Base-by-base conservation (phyloP, 352 stramenopile genomes). In the Globisporangium paroecandrum region DNA sequence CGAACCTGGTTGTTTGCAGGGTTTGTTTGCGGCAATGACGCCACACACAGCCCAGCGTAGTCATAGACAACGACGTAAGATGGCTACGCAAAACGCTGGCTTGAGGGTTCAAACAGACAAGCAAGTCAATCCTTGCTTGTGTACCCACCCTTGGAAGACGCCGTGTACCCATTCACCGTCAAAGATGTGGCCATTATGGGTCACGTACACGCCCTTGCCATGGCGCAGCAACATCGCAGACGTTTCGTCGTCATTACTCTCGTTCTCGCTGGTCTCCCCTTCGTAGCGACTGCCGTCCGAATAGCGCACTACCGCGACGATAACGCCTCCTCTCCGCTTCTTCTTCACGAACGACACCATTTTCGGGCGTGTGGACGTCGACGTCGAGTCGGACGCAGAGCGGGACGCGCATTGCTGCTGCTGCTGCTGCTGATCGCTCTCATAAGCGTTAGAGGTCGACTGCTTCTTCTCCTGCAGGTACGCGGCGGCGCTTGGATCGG, bases 131-230 rank as follows among this genome's bases (percentile, higher is more conserved):
- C 54, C 53, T 58, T 27, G n/a, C 25, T 68, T 61, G 25, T 22
- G 36, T 62, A 53, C 81, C 73, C 82, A 97, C 84, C 89, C 89
- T 79, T 94, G 87, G 41, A 95, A 87, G 53, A 85, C 76, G 68
- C 89, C 86, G 68, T 93, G 77, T 54, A 90, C 80, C 83, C 89
- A 97, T 22, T 88, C 80, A 18, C 89, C 89, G 36, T 95, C 80
- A 62, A 91, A 92, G n/a, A 83, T 69, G 56, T 95, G 76, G 8
- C 87, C 89, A 10, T 77, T 72, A 58, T 75, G 64, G 32, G 81
- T 78, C 53, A 81, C 70, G 53, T 87, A 82, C 15, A 86, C 65
- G 7, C 87, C 87, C 18, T 81, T 79, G 15, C 87, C 87, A 68
- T 95, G 87, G 10, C 82, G 79, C 53, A 78, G 74, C 53, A 78